These are phyloP conservation scores for Sclerotiophoma versabilis DNA, from an alignment of 2,329 filamentous ascomycete species.

Conservation along the genomic window DNA sequence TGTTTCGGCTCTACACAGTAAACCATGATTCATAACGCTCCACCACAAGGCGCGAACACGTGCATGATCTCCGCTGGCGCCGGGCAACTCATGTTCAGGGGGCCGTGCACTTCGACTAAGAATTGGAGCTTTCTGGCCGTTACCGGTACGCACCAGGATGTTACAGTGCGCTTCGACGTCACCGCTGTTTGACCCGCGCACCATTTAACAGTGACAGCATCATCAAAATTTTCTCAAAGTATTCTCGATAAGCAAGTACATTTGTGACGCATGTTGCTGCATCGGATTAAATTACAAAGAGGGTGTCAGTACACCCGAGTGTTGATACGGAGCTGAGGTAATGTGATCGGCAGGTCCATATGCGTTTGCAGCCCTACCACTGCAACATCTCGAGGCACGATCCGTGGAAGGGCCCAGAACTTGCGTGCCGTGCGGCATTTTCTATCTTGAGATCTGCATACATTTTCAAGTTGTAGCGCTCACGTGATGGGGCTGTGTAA, in stretches of 20 bases:
- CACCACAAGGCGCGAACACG: background rate
- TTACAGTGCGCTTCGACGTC: conserved; percentile 1
- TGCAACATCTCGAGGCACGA: conserved; percentile 5
- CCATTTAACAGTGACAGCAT: background rate
- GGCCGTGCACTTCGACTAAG: background rate
- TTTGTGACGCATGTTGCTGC: background rate
- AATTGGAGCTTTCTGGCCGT: conserved; percentile 1
- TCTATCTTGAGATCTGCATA: conserved; percentile 17
- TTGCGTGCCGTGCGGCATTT: conserved; percentile 19
- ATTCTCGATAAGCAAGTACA: background rate
- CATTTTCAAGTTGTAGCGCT: conserved; percentile 15
- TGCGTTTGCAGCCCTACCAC: background rate
- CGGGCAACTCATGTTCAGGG: background rate
- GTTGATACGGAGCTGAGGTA: background rate
- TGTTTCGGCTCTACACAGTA: background rate
- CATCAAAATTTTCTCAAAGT: background rate
- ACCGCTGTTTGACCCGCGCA: conserved; percentile 3
- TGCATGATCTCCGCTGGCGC: conserved; percentile 3
- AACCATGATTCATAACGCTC: background rate
- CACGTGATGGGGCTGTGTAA: conserved; percentile 24
- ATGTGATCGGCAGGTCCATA: conserved; percentile 5
- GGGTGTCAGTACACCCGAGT: background rate
- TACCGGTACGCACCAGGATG: background rate
- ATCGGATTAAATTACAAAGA: background rate
- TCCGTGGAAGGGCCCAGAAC: conserved; percentile 10